Conservation (phyloP, 2,329 filamentous ascomycete genomes). For the Pezicula neosporulosa region DNA sequence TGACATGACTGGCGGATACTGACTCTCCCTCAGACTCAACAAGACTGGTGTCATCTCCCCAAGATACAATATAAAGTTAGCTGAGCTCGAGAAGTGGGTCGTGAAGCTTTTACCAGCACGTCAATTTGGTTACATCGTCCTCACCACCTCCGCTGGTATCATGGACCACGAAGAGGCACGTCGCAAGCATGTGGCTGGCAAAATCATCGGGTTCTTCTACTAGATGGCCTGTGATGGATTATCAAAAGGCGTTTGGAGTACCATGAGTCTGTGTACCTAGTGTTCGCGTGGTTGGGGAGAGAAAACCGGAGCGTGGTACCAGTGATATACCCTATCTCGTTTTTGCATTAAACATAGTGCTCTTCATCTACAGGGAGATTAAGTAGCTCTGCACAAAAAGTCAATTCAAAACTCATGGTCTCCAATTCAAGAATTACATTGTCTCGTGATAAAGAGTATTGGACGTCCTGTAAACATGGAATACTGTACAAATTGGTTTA, state of each 20-base stretch:
- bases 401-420: constrained; percentile 28
- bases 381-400: constrained; percentile 29
- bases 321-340: constrained; percentile 24
- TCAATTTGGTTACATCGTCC: constrained; percentile 99
- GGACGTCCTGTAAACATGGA: no score
- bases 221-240: constrained; percentile 44
- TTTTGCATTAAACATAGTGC: constrained; percentile 19
- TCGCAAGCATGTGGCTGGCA: constrained; percentile 98
- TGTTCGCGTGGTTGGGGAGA: constrained; percentile 17
- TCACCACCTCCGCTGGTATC: constrained; percentile 98
- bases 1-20: constrained; percentile 5
- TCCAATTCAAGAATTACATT: background rate
- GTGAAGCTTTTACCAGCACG: constrained; percentile 97
- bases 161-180: constrained; percentile 99
- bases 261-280: constrained; percentile 27
- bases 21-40: constrained; percentile 61
- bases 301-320: constrained; percentile 12
- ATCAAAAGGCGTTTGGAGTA: constrained; percentile 22
- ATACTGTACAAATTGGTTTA: no score
- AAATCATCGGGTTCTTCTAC: constrained; percentile 99
- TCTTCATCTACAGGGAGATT: constrained; percentile 17
- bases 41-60: constrained; percentile 99
- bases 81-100: constrained; percentile 99
- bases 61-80: constrained; percentile 98
- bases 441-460: no score